These are phyloP conservation scores for Pleodorina starrii DNA, from an alignment of 139 green algal species.

Conservation along the genomic window DNA sequence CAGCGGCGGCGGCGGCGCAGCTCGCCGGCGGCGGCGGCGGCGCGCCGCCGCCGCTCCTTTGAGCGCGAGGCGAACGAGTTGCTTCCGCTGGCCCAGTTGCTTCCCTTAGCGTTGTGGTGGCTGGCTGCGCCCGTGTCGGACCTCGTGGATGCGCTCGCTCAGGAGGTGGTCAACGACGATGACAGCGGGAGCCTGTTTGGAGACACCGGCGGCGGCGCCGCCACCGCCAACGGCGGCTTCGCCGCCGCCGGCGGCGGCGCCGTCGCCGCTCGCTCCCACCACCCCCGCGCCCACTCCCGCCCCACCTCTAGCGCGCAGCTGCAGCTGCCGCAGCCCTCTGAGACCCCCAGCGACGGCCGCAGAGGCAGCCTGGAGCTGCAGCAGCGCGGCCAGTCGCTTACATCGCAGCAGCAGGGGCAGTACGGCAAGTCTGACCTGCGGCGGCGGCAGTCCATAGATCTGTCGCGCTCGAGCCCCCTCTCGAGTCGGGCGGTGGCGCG, in stretches of 20 bases:
- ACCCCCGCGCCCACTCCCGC: not conserved
- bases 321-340: no score
- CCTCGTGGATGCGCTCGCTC: conserved; percentile 20
- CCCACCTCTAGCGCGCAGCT: not conserved
- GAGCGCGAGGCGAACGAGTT: conserved; percentile 23
- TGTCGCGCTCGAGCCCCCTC: not conserved
- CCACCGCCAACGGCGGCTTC: not conserved
- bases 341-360: no score
- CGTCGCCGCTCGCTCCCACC: not conserved
- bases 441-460: not conserved
- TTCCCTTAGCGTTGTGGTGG: conserved; percentile 28
- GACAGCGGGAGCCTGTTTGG: conserved; percentile 4
- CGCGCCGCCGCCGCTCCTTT: not conserved
- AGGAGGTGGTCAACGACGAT: conserved; percentile 41
- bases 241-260: not conserved
- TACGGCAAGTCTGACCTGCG: not conserved
- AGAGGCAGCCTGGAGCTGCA: not conserved
- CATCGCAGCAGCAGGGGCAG: not conserved
- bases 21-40: not conserved
- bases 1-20: not conserved
- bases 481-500: not conserved
- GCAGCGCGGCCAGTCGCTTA: not conserved
- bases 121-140: not conserved
- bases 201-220: not conserved
- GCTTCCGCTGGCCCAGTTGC: conserved; percentile 22